A percentile compares a stretch with the other conserved stretches of the same genome.
Evolutionary conservation across 257 asterid species (phyloP).

Genomic region (Cruciata laevipes): DNA sequence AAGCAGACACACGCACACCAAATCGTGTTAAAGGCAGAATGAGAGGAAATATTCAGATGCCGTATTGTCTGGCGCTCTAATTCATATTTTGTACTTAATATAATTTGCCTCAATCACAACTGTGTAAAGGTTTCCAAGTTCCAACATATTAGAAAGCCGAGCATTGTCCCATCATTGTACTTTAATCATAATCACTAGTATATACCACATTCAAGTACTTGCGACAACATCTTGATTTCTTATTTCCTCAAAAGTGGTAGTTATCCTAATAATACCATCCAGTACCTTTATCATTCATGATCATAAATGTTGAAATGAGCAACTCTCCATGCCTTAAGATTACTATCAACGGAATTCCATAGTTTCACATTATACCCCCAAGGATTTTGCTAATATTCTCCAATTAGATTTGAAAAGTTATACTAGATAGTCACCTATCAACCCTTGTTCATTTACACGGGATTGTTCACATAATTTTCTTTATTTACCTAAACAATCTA

Average conservation of each 20-base stretch:
- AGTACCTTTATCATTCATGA: background rate
- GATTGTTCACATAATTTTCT: background rate
- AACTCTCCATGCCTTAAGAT: background rate
- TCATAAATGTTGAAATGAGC: background rate
- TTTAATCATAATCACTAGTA: background rate
- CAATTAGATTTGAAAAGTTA: background rate
- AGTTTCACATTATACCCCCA: background rate
- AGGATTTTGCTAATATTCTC: background rate
- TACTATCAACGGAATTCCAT: background rate
- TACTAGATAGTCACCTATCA: background rate
- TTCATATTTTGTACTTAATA: background rate
- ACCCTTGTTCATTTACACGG: background rate
- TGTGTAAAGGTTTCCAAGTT: background rate
- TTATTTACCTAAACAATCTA: background rate
- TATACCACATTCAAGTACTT: background rate
- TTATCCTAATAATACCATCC: background rate
- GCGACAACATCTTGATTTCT: background rate
- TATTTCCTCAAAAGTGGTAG: background rate
- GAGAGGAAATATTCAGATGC: background rate
- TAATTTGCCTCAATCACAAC: background rate
- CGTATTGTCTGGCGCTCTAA: background rate
- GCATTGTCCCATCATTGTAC: background rate
- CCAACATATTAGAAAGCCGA: background rate
- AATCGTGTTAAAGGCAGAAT: background rate
- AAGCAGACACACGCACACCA: conserved; percentile 4